phyloP scores from a whole-genome alignment of 2,329 filamentous ascomycete species.

The Sclerotinia nivalis region DNA sequence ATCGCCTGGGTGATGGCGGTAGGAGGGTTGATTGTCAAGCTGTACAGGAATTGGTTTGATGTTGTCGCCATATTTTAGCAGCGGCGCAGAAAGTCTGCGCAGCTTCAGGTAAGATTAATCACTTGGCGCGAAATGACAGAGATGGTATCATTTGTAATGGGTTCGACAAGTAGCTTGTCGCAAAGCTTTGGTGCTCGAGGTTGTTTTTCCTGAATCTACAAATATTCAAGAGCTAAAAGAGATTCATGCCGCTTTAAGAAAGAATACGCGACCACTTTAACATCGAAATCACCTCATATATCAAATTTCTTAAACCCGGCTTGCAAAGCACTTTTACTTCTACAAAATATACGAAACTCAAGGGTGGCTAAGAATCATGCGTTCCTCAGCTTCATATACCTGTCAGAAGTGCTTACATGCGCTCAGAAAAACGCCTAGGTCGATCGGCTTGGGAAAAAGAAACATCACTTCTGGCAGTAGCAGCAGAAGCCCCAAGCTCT shows the following conservation, averaged over 20 bases:
- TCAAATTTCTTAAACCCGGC: conserved; percentile 7
- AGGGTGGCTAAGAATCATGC: conserved; percentile 29
- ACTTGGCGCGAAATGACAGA: conserved; percentile 19
- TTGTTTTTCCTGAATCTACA: conserved; percentile 13
- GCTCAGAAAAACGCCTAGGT: conserved; percentile 32
- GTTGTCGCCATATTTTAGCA: conserved; percentile 79
- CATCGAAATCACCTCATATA: conserved; percentile 22
- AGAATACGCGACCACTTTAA: conserved; percentile 22
- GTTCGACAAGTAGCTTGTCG: conserved; percentile 34
- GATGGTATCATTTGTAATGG: conserved; percentile 30
- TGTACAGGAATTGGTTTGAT: conserved; percentile 98
- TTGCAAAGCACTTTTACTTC: background rate
- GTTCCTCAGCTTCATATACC: conserved; percentile 37
- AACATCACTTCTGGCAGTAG: conserved; percentile 32
- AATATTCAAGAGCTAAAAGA: conserved; percentile 23
- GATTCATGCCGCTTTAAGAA: conserved; percentile 23
- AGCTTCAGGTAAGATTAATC: conserved; percentile 26
- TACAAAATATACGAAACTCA: background rate
- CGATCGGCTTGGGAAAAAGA: conserved; percentile 28
- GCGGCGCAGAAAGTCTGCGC: conserved; percentile 38
- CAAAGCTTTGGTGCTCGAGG: conserved; percentile 21
- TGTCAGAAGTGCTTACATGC: conserved; percentile 40
- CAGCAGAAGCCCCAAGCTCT: conserved; percentile 28
- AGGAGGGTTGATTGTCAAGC: conserved; percentile 89
- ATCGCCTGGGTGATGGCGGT: conserved; percentile 88